These are phyloP conservation scores for Arabidopsis suecica DNA, from an alignment of 345 rosid genomes.

Conservation along the genomic window DNA sequence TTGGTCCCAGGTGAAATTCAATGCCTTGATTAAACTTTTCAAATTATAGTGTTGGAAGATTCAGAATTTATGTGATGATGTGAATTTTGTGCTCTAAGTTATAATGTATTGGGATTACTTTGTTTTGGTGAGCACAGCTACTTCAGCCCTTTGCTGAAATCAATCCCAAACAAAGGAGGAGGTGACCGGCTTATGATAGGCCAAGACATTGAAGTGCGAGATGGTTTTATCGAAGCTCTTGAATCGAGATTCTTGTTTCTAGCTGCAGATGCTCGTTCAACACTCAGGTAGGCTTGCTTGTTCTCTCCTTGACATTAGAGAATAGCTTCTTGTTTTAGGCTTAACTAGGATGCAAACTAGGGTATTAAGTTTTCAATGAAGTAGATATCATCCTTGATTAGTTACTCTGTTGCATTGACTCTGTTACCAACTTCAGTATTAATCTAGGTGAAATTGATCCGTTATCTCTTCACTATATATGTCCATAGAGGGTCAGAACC, in stretches of 20 bases:
- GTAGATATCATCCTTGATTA: neutral
- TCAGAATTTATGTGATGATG: neutral
- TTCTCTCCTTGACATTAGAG: neutral
- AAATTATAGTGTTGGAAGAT: neutral
- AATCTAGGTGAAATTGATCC: neutral
- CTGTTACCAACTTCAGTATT: neutral
- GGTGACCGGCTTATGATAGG: slow-evolving; percentile 63
- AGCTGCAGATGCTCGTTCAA: slow-evolving; percentile 93
- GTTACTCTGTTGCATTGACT: neutral
- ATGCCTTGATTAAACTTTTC: slow-evolving; percentile 1
- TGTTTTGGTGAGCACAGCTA: slow-evolving; percentile 63
- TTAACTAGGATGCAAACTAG: neutral
- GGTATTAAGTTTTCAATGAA: neutral
- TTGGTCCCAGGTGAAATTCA: slow-evolving; percentile 77
- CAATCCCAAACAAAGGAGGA: slow-evolving; percentile 60
- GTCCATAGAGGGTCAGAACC: neutral
- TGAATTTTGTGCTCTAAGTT: slow-evolving; percentile 8
- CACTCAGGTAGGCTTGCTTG: slow-evolving; percentile 62
- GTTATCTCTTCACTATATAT: neutral
- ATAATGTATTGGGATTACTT: slow-evolving; percentile 5
- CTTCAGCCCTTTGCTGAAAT: slow-evolving; percentile 89
- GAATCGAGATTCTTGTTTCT: slow-evolving; percentile 89
- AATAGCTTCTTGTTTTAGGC: slow-evolving; percentile 12
- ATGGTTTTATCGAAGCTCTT: slow-evolving; percentile 64
- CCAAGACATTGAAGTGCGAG: slow-evolving; percentile 70